Evolutionary conservation across 495 filamentous ascomycete genomes (phyloP), one percentile per base, ranked within the genome.

Genomic region (Penicillium cosmopolitanum): DNA sequence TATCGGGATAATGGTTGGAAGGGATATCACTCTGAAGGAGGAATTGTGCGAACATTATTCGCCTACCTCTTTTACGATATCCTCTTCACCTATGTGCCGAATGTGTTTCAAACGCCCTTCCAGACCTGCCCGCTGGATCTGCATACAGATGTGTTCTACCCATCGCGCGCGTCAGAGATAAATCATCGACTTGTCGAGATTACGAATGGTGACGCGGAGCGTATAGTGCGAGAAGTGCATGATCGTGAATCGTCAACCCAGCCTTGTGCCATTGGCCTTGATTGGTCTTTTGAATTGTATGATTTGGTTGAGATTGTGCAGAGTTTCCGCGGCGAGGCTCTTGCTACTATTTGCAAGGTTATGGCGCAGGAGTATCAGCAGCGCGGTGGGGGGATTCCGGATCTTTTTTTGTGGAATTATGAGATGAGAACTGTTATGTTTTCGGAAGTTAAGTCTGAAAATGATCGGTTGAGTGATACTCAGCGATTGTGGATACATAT

Each of bases 401-500:
- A 98, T 77, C 74, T 98, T 48, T 90, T 98, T 61, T 83, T 98
- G 2, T 98, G 95, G 95, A 82, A 73, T 28, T 56, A 74, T 50
- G 75, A 77, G 35, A 73, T 61, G 48, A 77, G 77, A 34, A 85
- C 88, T 71, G 86, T 92, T 47, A 85, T 93, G 84, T 96, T 97
- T 76, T 82, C 85, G 3, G 93, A 97, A 74, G 93, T 97, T 50
- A 96, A 96, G 82, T 92, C 88, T 59, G 91, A 92, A 76, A 97
- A 97, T 78, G 95, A 98, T 80, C 85, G 92, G 34, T 79, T 98
- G 68, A 97, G 94, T 74, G 95, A 98, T 81, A 96, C 93, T 35
- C 95, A 98, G 75, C 82, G 95, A 62, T 78, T 98, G 40, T 98
- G 95, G 95, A 97, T 97, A 65, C 90, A 97, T 80, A 92, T 97